phyloP scores from a whole-genome alignment of 148 eudicot species.

The Polygonum maritimum region DNA sequence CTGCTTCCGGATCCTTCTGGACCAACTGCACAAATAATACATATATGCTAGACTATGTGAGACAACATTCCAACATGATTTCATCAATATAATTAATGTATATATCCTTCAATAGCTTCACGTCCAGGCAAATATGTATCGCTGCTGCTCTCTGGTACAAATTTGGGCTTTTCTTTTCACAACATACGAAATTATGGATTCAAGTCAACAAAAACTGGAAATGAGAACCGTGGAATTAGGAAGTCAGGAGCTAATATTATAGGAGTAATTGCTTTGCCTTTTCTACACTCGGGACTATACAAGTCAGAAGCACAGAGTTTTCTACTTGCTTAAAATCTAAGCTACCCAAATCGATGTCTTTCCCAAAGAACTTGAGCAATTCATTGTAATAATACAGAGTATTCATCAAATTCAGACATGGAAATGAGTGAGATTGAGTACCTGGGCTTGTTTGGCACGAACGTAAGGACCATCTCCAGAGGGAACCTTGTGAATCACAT shows the following conservation, averaged over 20 bases:
- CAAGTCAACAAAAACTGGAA: neutral
- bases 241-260: neutral
- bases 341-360: neutral
- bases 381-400: neutral
- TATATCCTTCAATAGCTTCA: too few relatives aligned
- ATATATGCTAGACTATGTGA: neutral
- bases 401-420: neutral
- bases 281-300: neutral
- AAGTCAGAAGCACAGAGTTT: neutral
- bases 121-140: neutral
- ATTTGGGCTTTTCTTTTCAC: too few relatives aligned
- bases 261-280: neutral
- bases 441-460: conserved; percentile 93
- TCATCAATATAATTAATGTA: too few relatives aligned
- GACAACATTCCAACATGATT: neutral
- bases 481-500: conserved; percentile 73
- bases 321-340: neutral
- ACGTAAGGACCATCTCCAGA: conserved; percentile 87
- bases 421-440: conserved; percentile 9
- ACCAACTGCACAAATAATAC: conserved; percentile 30
- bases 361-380: neutral
- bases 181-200: neutral
- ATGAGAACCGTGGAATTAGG: neutral
- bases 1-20: conserved; percentile 58
- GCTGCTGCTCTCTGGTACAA: too few relatives aligned